Evolutionary conservation across 2,329 filamentous ascomycete species (phyloP).

Genomic region (Alternaria incomplexa): DNA sequence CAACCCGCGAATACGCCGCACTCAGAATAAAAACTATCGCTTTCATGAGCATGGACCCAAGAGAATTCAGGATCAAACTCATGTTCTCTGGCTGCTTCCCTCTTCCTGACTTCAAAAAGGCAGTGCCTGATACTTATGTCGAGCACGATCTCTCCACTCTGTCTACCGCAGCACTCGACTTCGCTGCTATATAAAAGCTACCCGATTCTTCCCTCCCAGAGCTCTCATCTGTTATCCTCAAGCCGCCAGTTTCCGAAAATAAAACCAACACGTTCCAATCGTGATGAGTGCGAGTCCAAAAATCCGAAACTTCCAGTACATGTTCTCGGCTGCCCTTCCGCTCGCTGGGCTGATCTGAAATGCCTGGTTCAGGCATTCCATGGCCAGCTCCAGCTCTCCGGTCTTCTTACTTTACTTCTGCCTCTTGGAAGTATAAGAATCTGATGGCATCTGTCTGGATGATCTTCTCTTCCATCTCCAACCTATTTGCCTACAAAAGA

Average conservation of each 20-base stretch:
- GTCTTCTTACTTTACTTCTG: not conserved
- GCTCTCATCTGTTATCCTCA: not conserved
- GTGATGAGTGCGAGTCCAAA: not conserved
- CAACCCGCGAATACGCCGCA: too few species aligned
- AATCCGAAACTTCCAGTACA: too few species aligned
- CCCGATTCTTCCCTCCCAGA: fast-evolving
- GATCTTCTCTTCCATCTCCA: not conserved
- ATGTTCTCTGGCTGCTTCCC: not conserved
- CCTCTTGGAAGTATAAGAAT: fast-evolving
- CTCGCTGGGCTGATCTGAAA: too few species aligned
- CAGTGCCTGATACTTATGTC: not conserved
- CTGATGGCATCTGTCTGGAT: not conserved
- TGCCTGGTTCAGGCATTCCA: fast-evolving
- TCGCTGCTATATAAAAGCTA: not conserved
- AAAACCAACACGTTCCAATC: fast-evolving
- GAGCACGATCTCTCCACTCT: not conserved
- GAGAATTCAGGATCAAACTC: too few species aligned
- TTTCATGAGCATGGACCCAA: too few species aligned
- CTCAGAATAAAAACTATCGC: too few species aligned
- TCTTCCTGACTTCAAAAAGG: fast-evolving
- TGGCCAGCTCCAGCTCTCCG: not conserved
- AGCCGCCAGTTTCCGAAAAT: not conserved
- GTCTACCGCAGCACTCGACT: not conserved
- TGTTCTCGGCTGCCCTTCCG: not conserved
- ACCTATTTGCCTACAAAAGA: not conserved